Base-by-base conservation (phyloP, 1,284 basidiomycete genomes). In the Inonotus hispidus region DNA sequence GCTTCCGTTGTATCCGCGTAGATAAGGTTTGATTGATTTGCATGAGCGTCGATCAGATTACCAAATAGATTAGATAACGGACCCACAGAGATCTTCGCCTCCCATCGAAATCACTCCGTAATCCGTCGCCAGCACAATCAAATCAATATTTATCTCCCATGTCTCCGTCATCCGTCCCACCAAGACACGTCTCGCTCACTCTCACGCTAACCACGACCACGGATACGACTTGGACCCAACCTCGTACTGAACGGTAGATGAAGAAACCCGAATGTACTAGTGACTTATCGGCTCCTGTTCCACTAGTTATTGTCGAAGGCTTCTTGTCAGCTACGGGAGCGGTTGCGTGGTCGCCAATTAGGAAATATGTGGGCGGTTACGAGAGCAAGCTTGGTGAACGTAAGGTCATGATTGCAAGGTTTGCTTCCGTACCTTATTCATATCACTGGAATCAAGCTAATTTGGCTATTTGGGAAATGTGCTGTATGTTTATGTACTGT, bases 291-390 rank as follows among this genome's bases (percentile, higher is more conserved):
- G 41, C 16, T 21, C 16, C 16, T 43, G 64, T 70, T n/a, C 80
- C 82, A 23, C 71, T 84, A 4, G 75, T 84, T 38, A 75, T 84
- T 45, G 81, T 82, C 11, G 77, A 82, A 67, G 82, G 82, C 21
- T 84, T 84, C 65, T 72, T 83, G n/a, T 74, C 78, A 47, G 70
- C 74, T 32, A 71, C 74, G 3, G 75, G 76, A 43, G 66, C 74
- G 41, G 58, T 73, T 29, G 65, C 79, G 1, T 82, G 80, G 81
- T 80, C 80, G 29, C 69, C 72, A 46, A 76, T 79, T 54, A 68
- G 74, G 60, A 64, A 66, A 16, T 73, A 75, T 62, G 68, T 75
- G n/a, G 73, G 76, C 59, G 61, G 59, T 14, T 61, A 47, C 27
- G 29, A 62, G 55, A 64, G 43, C 66, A 64, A 45, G 60, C 56